Conservation (phyloP, 331 rosid genomes). For the Quercus phellos region DNA sequence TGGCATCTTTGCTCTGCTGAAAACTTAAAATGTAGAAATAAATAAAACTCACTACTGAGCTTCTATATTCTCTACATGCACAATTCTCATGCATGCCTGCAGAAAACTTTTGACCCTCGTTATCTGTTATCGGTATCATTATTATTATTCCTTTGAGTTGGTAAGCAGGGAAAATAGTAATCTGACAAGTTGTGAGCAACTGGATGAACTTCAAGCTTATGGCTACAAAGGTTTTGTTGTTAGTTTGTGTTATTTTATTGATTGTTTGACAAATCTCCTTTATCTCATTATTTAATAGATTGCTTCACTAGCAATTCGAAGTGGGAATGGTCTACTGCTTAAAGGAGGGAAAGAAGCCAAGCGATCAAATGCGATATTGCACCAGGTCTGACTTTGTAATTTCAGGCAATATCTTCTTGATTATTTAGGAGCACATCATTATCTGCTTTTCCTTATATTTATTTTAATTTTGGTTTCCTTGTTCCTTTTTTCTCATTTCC, state of each 20-base stretch:
- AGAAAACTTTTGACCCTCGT: not conserved
- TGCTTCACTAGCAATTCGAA: conserved; percentile 76
- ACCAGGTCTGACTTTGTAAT: conserved; percentile 54
- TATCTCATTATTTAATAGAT: conserved; percentile 43
- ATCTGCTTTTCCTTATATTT: not conserved
- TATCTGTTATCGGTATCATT: not conserved
- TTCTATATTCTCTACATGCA: not conserved
- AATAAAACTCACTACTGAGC: not conserved
- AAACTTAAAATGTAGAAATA: not conserved
- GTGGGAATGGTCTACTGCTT: conserved; percentile 86
- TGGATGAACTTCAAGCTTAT: not conserved
- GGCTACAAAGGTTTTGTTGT: not conserved
- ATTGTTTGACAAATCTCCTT: conserved; percentile 3
- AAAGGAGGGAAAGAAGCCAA: conserved; percentile 88
- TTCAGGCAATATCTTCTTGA: conserved; percentile 5
- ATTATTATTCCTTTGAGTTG: not conserved
- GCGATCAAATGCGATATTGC: conserved; percentile 62
- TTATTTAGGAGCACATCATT: not conserved
- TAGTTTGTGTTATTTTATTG: not conserved
- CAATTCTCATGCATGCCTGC: not conserved
- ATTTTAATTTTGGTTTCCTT: not conserved
- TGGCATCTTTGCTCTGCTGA: not conserved
- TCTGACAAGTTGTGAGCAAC: not conserved
- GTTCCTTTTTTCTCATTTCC: not conserved
- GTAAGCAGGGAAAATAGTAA: not conserved